phyloP scores from a whole-genome alignment of 2,329 filamentous ascomycete species.

The Myriosclerotinia scirpicola region DNA sequence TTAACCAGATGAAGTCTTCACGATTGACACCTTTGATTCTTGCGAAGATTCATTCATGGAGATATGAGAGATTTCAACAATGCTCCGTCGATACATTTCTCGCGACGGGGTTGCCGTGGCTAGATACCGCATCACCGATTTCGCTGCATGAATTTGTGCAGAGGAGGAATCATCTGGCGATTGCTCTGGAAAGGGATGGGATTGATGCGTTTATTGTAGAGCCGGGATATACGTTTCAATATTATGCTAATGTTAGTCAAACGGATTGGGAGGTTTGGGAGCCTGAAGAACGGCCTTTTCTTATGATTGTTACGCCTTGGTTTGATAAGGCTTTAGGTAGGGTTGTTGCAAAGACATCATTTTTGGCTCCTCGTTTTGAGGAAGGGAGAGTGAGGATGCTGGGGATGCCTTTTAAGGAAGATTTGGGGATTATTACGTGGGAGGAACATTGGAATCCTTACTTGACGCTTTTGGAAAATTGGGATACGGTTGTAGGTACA shows the following conservation, averaged over 20 bases:
- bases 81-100: not conserved
- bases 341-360: slow-evolving; percentile 55
- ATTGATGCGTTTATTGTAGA: slow-evolving; percentile 62
- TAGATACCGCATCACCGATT: slow-evolving; percentile 1
- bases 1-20: not conserved
- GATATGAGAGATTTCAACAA: not conserved
- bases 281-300: slow-evolving; percentile 62
- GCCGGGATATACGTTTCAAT: slow-evolving; percentile 63
- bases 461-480: slow-evolving; percentile 49
- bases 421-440: slow-evolving; percentile 57
- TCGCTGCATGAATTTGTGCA: slow-evolving; percentile 38
- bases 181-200: slow-evolving; percentile 51
- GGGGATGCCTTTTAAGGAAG: slow-evolving; percentile 53
- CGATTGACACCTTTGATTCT: not conserved
- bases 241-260: slow-evolving; percentile 63
- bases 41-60: not conserved
- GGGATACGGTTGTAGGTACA: slow-evolving; percentile 28
- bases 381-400: slow-evolving; percentile 59
- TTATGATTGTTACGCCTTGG: slow-evolving; percentile 58
- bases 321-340: slow-evolving; percentile 43
- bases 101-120: slow-evolving; percentile 7
- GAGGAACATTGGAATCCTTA: slow-evolving; percentile 68
- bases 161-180: slow-evolving; percentile 56
- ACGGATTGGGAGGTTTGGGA: slow-evolving; percentile 64
- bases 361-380: slow-evolving; percentile 60